These are phyloP conservation scores for Meyerozyma smithsonii DNA, from an alignment of 1,139 yeast species.

Conservation along the genomic window DNA sequence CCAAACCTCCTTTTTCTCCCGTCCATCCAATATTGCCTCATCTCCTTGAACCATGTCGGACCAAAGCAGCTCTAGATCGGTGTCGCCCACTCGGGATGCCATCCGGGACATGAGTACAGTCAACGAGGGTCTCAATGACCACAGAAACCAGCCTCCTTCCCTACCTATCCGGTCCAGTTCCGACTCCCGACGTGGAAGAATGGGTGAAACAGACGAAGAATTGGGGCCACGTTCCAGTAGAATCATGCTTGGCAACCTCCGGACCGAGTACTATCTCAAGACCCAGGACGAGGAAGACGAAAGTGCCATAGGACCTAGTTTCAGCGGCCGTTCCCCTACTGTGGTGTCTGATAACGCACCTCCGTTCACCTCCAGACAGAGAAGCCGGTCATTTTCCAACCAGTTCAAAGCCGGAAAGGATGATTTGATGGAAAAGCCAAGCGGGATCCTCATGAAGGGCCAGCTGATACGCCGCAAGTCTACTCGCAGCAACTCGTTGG, in stretches of 20 bases:
- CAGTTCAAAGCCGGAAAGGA: constrained; percentile 9
- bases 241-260: constrained; percentile 10
- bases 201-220: constrained; percentile 10
- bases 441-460: constrained; percentile 6
- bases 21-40: neutral
- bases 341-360: constrained; percentile 9
- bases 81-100: constrained; percentile 28
- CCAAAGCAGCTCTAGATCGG: constrained; percentile 37
- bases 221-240: constrained; percentile 6
- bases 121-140: constrained; percentile 52
- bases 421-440: neutral
- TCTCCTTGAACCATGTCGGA: constrained; percentile 34
- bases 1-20: too few relatives aligned
- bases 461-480: constrained; percentile 10
- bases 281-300: constrained; percentile 25
- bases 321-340: constrained; percentile 10
- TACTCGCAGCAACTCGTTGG: constrained; percentile 14
- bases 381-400: constrained; percentile 30
- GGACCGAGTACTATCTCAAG: constrained; percentile 21
- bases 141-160: constrained; percentile 46
- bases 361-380: constrained; percentile 16
- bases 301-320: constrained; percentile 12
- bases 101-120: constrained; percentile 31
- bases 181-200: constrained; percentile 9
- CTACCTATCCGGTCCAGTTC: constrained; percentile 29